phyloP scores from a whole-genome alignment of 768 basidiomycete genomes.

The Lentinula aciculospora region DNA sequence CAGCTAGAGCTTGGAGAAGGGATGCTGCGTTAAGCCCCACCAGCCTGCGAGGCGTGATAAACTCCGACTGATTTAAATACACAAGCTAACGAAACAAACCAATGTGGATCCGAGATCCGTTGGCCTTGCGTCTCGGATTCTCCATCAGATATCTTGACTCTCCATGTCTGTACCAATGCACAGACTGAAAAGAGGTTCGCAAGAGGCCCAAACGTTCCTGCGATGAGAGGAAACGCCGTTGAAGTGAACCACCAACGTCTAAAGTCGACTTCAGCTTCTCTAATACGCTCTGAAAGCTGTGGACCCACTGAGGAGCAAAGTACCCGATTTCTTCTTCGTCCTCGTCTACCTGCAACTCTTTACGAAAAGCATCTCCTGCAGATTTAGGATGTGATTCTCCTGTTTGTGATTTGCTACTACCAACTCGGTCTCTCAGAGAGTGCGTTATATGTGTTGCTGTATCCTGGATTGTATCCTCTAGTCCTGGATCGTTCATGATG shows the following conservation, averaged over 20 bases:
- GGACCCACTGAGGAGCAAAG: background rate
- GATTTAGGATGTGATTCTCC: constrained; percentile 22
- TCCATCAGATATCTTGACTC: constrained; percentile 12
- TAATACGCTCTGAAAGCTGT: background rate
- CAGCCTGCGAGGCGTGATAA: constrained; percentile 19
- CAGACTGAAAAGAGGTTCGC: constrained; percentile 35
- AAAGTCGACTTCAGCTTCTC: background rate
- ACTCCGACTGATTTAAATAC: background rate
- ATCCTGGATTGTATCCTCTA: constrained; percentile 17
- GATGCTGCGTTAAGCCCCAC: constrained; percentile 25
- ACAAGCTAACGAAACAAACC: constrained; percentile 16
- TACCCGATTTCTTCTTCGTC: constrained; percentile 19
- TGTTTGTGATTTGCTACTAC: constrained; percentile 11
- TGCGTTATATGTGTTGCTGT: constrained; percentile 9
- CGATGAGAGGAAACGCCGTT: constrained; percentile 33
- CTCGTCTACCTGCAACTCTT: constrained; percentile 6
- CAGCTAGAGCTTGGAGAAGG: constrained; percentile 25
- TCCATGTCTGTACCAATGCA: constrained; percentile 30
- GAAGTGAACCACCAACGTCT: constrained; percentile 37
- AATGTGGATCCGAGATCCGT: constrained; percentile 24
- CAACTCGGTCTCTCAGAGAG: constrained; percentile 14
- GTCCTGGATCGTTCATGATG: constrained; percentile 22
- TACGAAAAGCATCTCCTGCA: constrained; percentile 18
- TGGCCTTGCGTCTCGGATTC: constrained; percentile 9
- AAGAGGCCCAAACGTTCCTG: constrained; percentile 35